Base-by-base conservation (phyloP, 306 rosid species). In the Bauhinia variegata region DNA sequence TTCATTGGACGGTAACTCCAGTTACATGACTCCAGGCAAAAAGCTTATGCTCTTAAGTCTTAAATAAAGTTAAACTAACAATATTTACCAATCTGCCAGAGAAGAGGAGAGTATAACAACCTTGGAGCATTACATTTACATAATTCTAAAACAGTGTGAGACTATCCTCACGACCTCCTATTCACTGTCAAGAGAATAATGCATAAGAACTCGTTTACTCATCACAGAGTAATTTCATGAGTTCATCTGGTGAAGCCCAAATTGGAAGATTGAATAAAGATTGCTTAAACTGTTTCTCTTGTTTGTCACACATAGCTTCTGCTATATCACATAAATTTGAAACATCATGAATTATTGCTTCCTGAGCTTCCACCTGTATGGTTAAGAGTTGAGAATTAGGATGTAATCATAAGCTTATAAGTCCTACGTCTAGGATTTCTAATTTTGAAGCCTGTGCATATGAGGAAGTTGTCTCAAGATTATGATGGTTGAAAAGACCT, bases 341-440 rank as follows among this genome's bases (percentile, higher is more conserved):
- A 39, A 84, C 79, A 13, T 87, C 83, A 1, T 41, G 68, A 71
- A 87, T 79, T 9, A 89, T 72, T 8, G 85, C 87, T 73, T 83
- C 96, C 58, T 89, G 95, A 3, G 86, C 79, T 69, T 87, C 95
- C 14, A 79, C 95, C 96, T 89, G 80, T 51, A 73, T 31, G 12
- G 17, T 63, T 31, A 11, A 49, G 57, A 70, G 12, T 50, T 58
- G 31, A 32, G 38, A 54, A 49, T 72, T 68, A 68, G 28, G 53
- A 51, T 28, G 63, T 13, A 52, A 8, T n/a, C n/a, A n/a, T n/a
- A 48, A 73, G 65, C 48, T 61, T 43, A 30, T 19, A 50, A n/a
- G 49, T 39, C 42, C 4, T 2, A 2, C 39, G 28, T 42, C 71
- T 16, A 39, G 8, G 32, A 13, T 10, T 15, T 28, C 34, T 63